These are phyloP conservation scores for Penicillium verrucosum DNA, from an alignment of 2,329 filamentous ascomycete genomes.

Conservation along the genomic window DNA sequence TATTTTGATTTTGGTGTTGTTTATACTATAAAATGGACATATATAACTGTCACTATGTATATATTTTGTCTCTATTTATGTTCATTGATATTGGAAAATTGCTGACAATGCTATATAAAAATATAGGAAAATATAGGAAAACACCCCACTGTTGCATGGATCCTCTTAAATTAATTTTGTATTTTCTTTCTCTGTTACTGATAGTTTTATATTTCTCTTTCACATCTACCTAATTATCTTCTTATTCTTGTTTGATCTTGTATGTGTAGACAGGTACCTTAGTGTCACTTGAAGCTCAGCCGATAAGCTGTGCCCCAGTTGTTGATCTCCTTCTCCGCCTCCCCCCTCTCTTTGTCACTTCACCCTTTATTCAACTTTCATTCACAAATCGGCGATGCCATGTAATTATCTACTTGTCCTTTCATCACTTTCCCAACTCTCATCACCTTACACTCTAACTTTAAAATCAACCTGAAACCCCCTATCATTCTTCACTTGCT, in stretches of 20 bases:
- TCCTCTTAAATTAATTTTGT: too few species aligned
- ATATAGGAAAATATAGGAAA: neutral
- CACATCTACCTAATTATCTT: neutral
- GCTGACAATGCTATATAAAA: neutral
- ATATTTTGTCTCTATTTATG: neutral
- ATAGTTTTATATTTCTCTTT: neutral
- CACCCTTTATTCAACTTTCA: constrained; percentile 6
- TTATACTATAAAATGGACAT: neutral
- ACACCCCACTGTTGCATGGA: too few species aligned
- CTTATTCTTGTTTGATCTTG: neutral
- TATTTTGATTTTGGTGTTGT: neutral
- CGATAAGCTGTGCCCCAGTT: constrained; percentile 13
- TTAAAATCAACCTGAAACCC: neutral
- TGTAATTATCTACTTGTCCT: constrained; percentile 28
- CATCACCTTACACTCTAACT: neutral
- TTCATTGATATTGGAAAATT: neutral
- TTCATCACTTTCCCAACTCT: constrained; percentile 12
- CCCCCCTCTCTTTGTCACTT: constrained; percentile 21
- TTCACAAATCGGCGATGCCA: constrained; percentile 26
- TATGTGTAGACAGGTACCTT: neutral
- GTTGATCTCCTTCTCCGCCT: constrained; percentile 20
- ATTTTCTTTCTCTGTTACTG: neutral
- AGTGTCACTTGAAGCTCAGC: constrained; percentile 2
- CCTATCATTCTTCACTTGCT: too few species aligned
- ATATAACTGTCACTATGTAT: neutral